These are phyloP conservation scores for Rhodotorula mucilaginosa DNA, from an alignment of 1,284 basidiomycete genomes.

Conservation along the genomic window DNA sequence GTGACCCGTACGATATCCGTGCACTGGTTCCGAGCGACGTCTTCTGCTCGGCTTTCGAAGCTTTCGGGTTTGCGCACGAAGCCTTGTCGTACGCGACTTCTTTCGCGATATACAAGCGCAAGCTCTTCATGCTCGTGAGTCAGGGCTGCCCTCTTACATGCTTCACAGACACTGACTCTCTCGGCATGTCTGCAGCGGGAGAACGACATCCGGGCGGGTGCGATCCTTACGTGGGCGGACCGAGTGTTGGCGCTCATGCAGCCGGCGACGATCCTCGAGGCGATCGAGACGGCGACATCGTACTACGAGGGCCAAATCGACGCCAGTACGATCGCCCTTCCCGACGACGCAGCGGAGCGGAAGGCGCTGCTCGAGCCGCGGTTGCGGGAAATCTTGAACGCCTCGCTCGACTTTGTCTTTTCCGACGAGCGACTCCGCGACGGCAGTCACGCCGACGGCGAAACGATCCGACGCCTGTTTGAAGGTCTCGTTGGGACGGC, in stretches of 20 bases:
- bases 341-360: conserved; percentile 61
- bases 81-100: conserved; percentile 51
- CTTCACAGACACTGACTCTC: too few species aligned
- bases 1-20: conserved; percentile 46
- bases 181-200: conserved; percentile 45
- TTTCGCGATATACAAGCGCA: conserved; percentile 78
- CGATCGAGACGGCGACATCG: conserved; percentile 78
- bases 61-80: conserved; percentile 3
- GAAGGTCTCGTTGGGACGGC: conserved; percentile 80
- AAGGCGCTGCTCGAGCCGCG: conserved; percentile 69
- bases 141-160: background rate
- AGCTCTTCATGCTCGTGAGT: conserved; percentile 82
- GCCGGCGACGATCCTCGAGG: conserved; percentile 80
- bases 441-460: conserved; percentile 79
- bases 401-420: conserved; percentile 85
- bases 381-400: conserved; percentile 76
- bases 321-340: conserved; percentile 87
- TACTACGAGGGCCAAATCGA: conserved; percentile 79
- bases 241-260: conserved; percentile 80
- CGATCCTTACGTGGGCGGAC: conserved; percentile 92
- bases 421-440: conserved; percentile 91
- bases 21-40: conserved; percentile 48
- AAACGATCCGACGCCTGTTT: conserved; percentile 85
- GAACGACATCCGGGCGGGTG: conserved; percentile 71
- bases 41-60: conserved; percentile 31